Evolutionary conservation across 768 basidiomycete species (phyloP).

Genomic region (Leccinum fibrillosum): DNA sequence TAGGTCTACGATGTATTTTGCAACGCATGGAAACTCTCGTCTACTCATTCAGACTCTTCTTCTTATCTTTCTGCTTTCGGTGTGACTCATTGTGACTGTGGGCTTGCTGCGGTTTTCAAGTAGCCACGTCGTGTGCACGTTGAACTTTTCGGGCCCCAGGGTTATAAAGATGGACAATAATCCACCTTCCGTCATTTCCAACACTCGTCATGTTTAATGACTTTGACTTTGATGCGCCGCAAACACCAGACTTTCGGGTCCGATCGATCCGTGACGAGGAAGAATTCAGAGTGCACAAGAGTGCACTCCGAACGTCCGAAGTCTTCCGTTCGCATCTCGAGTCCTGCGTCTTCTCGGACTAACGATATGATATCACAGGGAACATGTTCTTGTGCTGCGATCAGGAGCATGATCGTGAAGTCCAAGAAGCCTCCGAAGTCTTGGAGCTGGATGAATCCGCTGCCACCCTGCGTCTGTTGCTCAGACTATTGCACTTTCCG

Average conservation of each 20-base stretch:
- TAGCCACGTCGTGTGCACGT: constrained; percentile 21
- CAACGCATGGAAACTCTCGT: constrained; percentile 34
- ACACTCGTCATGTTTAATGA: constrained; percentile 10
- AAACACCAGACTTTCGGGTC: constrained; percentile 53
- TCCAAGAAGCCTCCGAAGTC: constrained; percentile 27
- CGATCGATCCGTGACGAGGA: constrained; percentile 51
- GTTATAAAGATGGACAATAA: constrained; percentile 11
- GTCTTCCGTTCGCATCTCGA: constrained; percentile 53
- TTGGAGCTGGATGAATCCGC: constrained; percentile 57
- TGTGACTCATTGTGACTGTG: constrained; percentile 9
- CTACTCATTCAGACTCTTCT: constrained; percentile 13
- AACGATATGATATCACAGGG: constrained; percentile 35
- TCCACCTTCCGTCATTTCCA: too few species aligned
- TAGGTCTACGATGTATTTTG: constrained; percentile 39
- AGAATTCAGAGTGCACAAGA: constrained; percentile 47
- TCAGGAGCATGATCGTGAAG: constrained; percentile 16
- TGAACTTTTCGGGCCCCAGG: neutral
- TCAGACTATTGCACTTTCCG: constrained; percentile 56
- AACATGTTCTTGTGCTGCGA: constrained; percentile 70
- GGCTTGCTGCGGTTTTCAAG: constrained; percentile 13
- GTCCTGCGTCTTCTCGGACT: constrained; percentile 7
- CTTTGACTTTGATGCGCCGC: constrained; percentile 37
- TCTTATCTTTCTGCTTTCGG: neutral
- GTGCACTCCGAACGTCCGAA: constrained; percentile 51
- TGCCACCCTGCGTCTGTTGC: constrained; percentile 44